Percentiles rank a stretch among this genome's conserved stretches.
Conservation (phyloP, 306 rosid genomes). For the Carpinus fangiana region DNA sequence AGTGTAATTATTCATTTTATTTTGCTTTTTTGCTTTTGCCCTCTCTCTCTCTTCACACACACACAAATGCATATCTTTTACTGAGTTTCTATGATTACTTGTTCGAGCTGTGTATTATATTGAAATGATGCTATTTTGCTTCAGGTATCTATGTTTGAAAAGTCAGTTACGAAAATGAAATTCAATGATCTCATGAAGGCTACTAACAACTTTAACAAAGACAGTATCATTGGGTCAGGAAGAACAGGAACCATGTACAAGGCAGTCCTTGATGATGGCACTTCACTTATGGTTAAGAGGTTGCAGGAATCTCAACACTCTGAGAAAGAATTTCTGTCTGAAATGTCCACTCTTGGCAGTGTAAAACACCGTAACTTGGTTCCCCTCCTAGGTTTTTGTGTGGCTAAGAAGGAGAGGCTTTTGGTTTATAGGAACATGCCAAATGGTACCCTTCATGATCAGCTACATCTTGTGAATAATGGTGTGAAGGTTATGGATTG, state of each 20-base stretch:
- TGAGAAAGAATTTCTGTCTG: slow-evolving; percentile 81
- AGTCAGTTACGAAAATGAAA: slow-evolving; percentile 78
- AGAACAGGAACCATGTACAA: slow-evolving; percentile 85
- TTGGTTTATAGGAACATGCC: slow-evolving; percentile 76
- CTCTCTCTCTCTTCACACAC: background rate
- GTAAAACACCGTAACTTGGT: slow-evolving; percentile 80
- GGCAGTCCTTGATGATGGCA: slow-evolving; percentile 78
- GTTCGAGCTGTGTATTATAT: background rate
- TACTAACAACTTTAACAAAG: slow-evolving; percentile 73
- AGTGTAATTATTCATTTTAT: background rate
- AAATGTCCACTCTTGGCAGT: slow-evolving; percentile 78
- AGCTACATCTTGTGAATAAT: slow-evolving; percentile 55
- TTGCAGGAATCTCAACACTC: slow-evolving; percentile 82
- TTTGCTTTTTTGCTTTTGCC: background rate
- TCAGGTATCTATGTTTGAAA: slow-evolving; percentile 91
- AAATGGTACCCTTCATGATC: slow-evolving; percentile 76
- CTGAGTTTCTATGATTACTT: background rate
- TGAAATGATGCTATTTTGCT: slow-evolving; percentile 21
- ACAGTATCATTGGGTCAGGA: slow-evolving; percentile 70
- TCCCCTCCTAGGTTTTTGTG: slow-evolving; percentile 82
- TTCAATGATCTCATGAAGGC: slow-evolving; percentile 95
- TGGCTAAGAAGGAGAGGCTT: slow-evolving; percentile 87
- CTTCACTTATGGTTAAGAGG: slow-evolving; percentile 85
- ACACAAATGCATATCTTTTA: background rate
- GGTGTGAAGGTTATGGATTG: slow-evolving; percentile 58